Percentiles rank a stretch among this genome's conserved stretches.
Conservation (phyloP, 1,284 basidiomycete genomes). For the Ceratobasidium sp. region DNA sequence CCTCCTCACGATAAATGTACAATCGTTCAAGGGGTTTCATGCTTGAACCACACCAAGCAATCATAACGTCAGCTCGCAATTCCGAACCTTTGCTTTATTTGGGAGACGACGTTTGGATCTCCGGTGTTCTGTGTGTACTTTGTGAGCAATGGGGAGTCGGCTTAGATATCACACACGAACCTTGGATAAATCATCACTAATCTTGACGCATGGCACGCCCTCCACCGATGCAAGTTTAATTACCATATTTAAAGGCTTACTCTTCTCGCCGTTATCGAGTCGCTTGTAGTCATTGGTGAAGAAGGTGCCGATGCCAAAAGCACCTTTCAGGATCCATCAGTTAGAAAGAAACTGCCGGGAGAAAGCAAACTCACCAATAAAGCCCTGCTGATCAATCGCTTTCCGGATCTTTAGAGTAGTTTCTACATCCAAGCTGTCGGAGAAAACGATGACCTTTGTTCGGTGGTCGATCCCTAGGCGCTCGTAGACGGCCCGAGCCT, state of each 20-base stretch:
- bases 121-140: constrained; percentile 49
- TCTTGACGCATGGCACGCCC: constrained; percentile 81
- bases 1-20: too few species aligned
- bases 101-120: constrained; percentile 45
- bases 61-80: constrained; percentile 23
- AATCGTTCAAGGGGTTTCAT: too few species aligned
- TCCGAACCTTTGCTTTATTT: constrained; percentile 47
- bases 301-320: constrained; percentile 91
- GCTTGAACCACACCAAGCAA: too few species aligned
- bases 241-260: constrained; percentile 89
- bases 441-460: constrained; percentile 80
- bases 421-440: constrained; percentile 77
- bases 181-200: constrained; percentile 90
- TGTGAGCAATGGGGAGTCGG: not conserved
- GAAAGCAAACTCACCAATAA: constrained; percentile 60
- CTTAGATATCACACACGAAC: constrained; percentile 51
- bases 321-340: constrained; percentile 55
- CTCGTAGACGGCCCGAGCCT: constrained; percentile 73
- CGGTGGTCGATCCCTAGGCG: constrained; percentile 67
- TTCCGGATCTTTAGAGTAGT: constrained; percentile 72
- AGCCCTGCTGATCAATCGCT: constrained; percentile 72
- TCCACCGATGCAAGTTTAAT: constrained; percentile 85
- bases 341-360: not conserved
- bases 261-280: constrained; percentile 66
- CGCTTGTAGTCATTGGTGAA: constrained; percentile 85